These are phyloP conservation scores for Cicer cuneatum DNA, from an alignment of 306 rosid genomes.

Conservation along the genomic window DNA sequence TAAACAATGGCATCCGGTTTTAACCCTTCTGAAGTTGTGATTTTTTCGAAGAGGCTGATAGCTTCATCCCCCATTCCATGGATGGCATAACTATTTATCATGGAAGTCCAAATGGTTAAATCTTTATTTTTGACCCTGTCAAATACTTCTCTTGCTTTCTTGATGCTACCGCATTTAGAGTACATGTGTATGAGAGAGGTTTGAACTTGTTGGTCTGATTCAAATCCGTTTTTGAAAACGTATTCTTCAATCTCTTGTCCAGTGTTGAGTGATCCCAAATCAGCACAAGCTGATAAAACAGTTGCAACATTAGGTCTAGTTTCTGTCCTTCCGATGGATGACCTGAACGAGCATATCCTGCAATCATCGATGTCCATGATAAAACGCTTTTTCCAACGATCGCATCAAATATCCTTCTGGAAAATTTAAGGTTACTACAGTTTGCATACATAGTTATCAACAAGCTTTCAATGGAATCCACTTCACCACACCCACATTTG, in stretches of 20 bases:
- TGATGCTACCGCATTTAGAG: conserved; percentile 68
- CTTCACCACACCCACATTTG: conserved; percentile 56
- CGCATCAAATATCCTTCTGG: conserved; percentile 62
- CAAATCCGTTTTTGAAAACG: conserved; percentile 55
- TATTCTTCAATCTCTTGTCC: conserved; percentile 73
- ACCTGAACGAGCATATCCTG: conserved; percentile 50
- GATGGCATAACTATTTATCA: conserved; percentile 68
- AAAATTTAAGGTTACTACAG: conserved; percentile 54
- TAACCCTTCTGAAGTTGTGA: conserved; percentile 52
- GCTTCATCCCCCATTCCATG: conserved; percentile 71
- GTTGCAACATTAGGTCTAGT: conserved; percentile 49
- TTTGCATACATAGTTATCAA: conserved; percentile 64
- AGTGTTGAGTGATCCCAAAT: conserved; percentile 50
- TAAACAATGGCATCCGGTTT: conserved; percentile 67
- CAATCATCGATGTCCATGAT: conserved; percentile 70
- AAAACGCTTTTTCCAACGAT: conserved; percentile 50
- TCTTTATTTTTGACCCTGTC: conserved; percentile 58
- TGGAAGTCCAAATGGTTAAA: conserved; percentile 68
- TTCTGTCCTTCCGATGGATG: conserved; percentile 48
- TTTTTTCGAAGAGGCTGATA: conserved; percentile 56
- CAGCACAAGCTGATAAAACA: conserved; percentile 59
- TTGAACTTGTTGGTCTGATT: conserved; percentile 56
- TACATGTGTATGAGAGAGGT: conserved; percentile 78
- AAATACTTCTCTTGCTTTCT: conserved; percentile 56
- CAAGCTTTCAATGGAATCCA: conserved; percentile 53